A percentile compares a stretch with the other conserved stretches of the same genome.
Conservation (phyloP, 495 filamentous ascomycete species). For the Penicillium longicatenatum region DNA sequence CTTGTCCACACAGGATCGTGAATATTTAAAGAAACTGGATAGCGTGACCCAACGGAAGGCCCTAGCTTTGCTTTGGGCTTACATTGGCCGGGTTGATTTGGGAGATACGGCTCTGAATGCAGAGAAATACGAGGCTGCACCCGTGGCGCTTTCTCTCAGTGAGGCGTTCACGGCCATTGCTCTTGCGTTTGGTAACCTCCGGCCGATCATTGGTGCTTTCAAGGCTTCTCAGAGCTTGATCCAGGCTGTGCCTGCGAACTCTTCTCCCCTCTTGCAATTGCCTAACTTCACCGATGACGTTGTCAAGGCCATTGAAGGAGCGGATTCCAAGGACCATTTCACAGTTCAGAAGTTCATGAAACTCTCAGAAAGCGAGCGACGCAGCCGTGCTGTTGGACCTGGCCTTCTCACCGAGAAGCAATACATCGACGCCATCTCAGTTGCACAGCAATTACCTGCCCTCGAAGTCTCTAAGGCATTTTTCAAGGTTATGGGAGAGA, state of each 20-base stretch:
- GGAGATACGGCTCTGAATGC: constrained; percentile 70
- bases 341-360: constrained; percentile 87
- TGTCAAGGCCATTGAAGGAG: constrained; percentile 74
- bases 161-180: constrained; percentile 85
- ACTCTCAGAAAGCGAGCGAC: constrained; percentile 71
- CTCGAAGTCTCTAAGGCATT: constrained; percentile 90
- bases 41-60: constrained; percentile 80
- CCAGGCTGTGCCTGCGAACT: constrained; percentile 80
- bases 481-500: constrained; percentile 97
- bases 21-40: constrained; percentile 66
- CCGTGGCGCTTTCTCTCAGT: constrained; percentile 80
- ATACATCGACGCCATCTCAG: constrained; percentile 70
- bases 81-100: constrained; percentile 81
- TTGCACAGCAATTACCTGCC: constrained; percentile 79
- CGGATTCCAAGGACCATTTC: constrained; percentile 68
- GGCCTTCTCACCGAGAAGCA: constrained; percentile 73
- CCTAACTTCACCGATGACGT: constrained; percentile 80
- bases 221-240: constrained; percentile 80
- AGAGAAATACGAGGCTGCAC: constrained; percentile 77
- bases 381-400: constrained; percentile 64
- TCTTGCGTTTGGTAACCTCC: constrained; percentile 82
- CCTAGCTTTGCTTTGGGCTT: constrained; percentile 91
- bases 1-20: constrained; percentile 57
- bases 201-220: constrained; percentile 81
- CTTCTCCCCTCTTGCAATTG: constrained; percentile 89